Evolutionary conservation across 306 rosid genomes (phyloP).

Genomic region (Rosa multiflora): DNA sequence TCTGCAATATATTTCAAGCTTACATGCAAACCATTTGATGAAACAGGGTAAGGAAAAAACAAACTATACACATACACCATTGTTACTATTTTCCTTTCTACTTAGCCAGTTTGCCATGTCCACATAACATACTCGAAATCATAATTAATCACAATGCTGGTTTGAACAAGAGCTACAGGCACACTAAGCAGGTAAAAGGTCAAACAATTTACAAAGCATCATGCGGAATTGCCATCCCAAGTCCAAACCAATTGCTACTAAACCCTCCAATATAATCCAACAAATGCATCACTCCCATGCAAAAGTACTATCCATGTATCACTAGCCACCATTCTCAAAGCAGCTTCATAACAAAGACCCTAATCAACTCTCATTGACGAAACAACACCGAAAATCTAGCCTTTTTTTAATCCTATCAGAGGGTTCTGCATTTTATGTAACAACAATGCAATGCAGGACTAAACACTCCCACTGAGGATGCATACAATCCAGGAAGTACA

Average conservation of each 20-base stretch:
- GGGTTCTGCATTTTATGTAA: not conserved
- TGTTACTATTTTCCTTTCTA: not conserved
- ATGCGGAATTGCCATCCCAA: not conserved
- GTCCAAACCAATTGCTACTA: not conserved
- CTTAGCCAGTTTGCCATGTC: not conserved
- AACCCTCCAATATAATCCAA: not conserved
- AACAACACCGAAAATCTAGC: not conserved
- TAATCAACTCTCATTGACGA: too few species aligned
- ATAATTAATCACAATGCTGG: not conserved
- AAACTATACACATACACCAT: too few species aligned
- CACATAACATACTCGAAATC: not conserved
- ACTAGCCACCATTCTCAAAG: not conserved
- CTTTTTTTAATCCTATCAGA: not conserved
- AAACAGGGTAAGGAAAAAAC: not conserved
- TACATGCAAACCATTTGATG: not conserved
- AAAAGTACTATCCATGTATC: not conserved
- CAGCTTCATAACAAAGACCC: too few species aligned
- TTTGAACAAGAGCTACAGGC: not conserved
- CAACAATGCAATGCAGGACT: not conserved
- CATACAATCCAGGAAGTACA: not conserved
- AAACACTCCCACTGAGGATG: not conserved
- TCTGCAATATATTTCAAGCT: conserved; percentile 32
- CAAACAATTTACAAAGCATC: not conserved
- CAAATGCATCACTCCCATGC: not conserved
- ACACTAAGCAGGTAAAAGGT: not conserved